Evolutionary conservation across 2,329 filamentous ascomycete genomes (phyloP).

Genomic region (Lecanicillium sp.): DNA sequence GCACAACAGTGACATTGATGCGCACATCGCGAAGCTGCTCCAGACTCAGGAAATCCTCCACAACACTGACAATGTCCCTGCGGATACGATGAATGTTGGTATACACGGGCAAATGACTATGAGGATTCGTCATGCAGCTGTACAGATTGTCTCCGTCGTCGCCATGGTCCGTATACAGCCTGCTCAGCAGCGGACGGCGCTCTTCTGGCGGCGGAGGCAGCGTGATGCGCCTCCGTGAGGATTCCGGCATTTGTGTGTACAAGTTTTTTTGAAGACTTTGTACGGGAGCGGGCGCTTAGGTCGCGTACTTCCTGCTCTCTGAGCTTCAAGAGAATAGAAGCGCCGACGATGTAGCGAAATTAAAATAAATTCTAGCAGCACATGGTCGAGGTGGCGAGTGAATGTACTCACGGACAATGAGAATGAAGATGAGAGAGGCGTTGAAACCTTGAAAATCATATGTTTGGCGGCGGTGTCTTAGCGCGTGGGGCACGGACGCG

Average conservation of each 20-base stretch:
- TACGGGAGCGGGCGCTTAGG: no score
- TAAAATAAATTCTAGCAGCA: no score
- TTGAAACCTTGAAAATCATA: not conserved
- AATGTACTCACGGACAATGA: no score
- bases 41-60: slow-evolving; percentile 56
- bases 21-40: slow-evolving; percentile 73
- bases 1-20: slow-evolving; percentile 72
- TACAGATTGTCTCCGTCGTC: slow-evolving; percentile 31
- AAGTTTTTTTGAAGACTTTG: no score
- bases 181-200: slow-evolving; percentile 25
- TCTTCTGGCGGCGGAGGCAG: slow-evolving; percentile 22
- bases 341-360: no score
- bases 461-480: no score
- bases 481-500: no score
- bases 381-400: no score
- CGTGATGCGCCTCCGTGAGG: slow-evolving; percentile 19
- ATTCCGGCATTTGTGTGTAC: slow-evolving; percentile 5
- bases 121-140: slow-evolving; percentile 47
- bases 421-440: not conserved
- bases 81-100: slow-evolving; percentile 68
- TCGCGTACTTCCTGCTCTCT: no score
- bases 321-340: no score
- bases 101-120: slow-evolving; percentile 62
- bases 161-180: slow-evolving; percentile 19
- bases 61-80: slow-evolving; percentile 53